Evolutionary conservation across 352 stramenopile genomes (phyloP), one percentile per base, ranked within the genome.

Genomic region (Thalassiosira exigua): DNA sequence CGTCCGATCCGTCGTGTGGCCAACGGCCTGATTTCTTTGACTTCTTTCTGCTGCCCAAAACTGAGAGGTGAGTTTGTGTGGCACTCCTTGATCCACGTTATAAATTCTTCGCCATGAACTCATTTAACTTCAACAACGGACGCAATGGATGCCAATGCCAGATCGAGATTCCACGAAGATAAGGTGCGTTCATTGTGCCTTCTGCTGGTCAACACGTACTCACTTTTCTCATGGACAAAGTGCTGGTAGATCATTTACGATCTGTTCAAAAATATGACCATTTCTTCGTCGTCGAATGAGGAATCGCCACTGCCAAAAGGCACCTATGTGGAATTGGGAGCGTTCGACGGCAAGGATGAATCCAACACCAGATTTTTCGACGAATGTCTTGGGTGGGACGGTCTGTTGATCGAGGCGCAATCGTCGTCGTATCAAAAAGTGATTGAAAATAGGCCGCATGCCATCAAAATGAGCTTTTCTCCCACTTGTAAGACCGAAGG

Each of bases 281-380:
- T 62, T 1, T 24, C 57, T 7, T 70, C 44, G 26, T 61, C 33
- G 9, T n/a, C 44, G 3, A 51, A n/a, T 26, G 50, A 72, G 29
- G 0, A 36, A 19, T 57, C 65, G 4, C 9, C 22, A 36, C 29
- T 75, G 27, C 66, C 66, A 17, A 42, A 68, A 48, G 75, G 61
- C 29, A 82, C 48, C 9, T 86, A 79, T 51, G 42, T 90, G 1
- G 84, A 91, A 75, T 41, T 91, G 21, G 85, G 82, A 29, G 85
- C 82, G 24, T 85, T 77, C 30, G 74, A 88, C 66, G 85, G 85
- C 7, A 65, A 65, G 24, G 21, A 58, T n/a, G 71, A 90, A 69
- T 64, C 51, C 11, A 91, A 91, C 67, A 74, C 67, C 11, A 75
- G 51, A 14, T 89, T 91, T 48, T 90, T 84, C 60, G 80, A 91